Conservation (phyloP, 805 yeast species). For the Candida nanaspora region DNA sequence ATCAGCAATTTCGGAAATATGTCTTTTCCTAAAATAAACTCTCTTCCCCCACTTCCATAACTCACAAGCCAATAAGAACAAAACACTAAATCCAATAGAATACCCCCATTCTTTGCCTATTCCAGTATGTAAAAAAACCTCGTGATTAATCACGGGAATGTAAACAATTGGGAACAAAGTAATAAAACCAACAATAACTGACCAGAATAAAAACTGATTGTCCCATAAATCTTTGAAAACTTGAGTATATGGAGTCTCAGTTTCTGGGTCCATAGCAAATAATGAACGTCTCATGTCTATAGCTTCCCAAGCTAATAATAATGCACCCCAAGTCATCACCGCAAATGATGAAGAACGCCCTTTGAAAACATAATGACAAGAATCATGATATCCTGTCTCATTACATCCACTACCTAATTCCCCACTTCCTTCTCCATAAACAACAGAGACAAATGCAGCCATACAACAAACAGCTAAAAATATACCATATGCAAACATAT, state of each 20-base stretch:
- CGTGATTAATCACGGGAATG: constrained; percentile 78
- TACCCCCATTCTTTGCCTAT: constrained; percentile 81
- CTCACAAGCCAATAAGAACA: constrained; percentile 58
- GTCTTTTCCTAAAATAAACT: constrained; percentile 34
- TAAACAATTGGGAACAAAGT: constrained; percentile 77
- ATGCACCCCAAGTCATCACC: constrained; percentile 81
- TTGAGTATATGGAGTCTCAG: constrained; percentile 53
- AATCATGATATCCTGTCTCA: constrained; percentile 26
- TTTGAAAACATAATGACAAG: constrained; percentile 59
- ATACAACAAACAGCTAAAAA: constrained; percentile 68
- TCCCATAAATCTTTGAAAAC: constrained; percentile 60
- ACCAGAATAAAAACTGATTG: constrained; percentile 77
- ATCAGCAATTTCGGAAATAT: constrained; percentile 26
- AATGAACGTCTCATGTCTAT: constrained; percentile 64
- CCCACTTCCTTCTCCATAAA: constrained; percentile 64
- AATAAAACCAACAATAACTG: constrained; percentile 60
- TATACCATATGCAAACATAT: constrained; percentile 67
- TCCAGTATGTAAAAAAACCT: constrained; percentile 66
- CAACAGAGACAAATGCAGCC: constrained; percentile 53
- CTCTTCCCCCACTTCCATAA: constrained; percentile 63
- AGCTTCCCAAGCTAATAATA: constrained; percentile 80
- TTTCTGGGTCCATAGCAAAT: constrained; percentile 62
- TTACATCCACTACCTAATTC: constrained; percentile 63
- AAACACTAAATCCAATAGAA: constrained; percentile 49
- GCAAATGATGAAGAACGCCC: constrained; percentile 76